Evolutionary conservation across 2,329 filamentous ascomycete genomes (phyloP).

Genomic region (Epichloe bromicola): DNA sequence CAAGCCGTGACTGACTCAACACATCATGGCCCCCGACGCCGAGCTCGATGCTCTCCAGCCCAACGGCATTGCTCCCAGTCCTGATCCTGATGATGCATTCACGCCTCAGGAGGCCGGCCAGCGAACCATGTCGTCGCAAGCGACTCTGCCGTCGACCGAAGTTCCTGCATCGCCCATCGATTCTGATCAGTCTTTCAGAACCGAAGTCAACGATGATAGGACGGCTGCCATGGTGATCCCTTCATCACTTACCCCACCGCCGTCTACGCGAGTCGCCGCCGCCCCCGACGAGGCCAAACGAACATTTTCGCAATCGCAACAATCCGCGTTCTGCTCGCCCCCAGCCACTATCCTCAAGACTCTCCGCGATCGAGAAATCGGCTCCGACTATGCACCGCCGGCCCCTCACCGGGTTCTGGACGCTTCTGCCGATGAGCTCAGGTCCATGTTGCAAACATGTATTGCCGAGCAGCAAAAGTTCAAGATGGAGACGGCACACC

Average conservation of each 20-base stretch:
- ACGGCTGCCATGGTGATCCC: slow-evolving; percentile 35
- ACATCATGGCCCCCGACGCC: slow-evolving; percentile 23
- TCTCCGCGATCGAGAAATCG: slow-evolving; percentile 17
- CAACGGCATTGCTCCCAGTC: slow-evolving; percentile 22
- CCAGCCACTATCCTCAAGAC: slow-evolving; percentile 33
- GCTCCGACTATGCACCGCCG: slow-evolving; percentile 33
- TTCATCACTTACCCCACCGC: slow-evolving; percentile 45
- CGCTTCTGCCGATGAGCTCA: slow-evolving; percentile 42
- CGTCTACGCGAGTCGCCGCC: slow-evolving; percentile 36
- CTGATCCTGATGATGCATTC: slow-evolving; percentile 15
- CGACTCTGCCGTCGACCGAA: slow-evolving; percentile 46
- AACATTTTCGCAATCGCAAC: slow-evolving; percentile 29
- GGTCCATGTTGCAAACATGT: slow-evolving; percentile 39
- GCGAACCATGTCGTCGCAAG: slow-evolving; percentile 30
- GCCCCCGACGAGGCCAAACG: slow-evolving; percentile 17
- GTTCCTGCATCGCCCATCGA: slow-evolving; percentile 39
- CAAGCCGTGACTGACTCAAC: neutral
- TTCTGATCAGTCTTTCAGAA: slow-evolving; percentile 34
- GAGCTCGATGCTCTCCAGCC: slow-evolving; percentile 20
- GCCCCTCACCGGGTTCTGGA: slow-evolving; percentile 36
- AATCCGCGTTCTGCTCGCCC: slow-evolving; percentile 38
- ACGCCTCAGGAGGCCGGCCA: slow-evolving; percentile 19
- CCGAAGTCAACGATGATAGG: slow-evolving; percentile 35
- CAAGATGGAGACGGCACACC: slow-evolving; percentile 77
- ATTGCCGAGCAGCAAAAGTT: slow-evolving; percentile 44